Evolutionary conservation across 2,329 filamentous ascomycete species (phyloP).

Genomic region (Aspergillus ochraceoroseus): DNA sequence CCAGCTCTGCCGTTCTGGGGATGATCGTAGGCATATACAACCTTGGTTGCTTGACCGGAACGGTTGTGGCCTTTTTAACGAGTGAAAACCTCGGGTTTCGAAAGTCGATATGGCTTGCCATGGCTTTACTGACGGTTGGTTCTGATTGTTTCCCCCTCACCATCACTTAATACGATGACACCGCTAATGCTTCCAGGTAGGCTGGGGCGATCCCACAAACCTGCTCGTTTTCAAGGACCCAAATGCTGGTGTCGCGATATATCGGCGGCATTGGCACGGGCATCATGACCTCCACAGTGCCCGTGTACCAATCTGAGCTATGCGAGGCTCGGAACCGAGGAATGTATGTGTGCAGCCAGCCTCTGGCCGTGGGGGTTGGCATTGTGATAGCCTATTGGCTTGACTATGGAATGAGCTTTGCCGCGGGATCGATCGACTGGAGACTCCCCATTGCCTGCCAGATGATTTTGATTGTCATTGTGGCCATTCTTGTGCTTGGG

Average conservation of each 20-base stretch:
- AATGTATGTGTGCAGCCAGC: slow-evolving; percentile 43
- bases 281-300: slow-evolving; percentile 38
- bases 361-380: slow-evolving; percentile 38
- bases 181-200: slow-evolving; percentile 20
- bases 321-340: slow-evolving; percentile 44
- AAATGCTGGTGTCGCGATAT: slow-evolving; percentile 44
- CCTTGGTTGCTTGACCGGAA: slow-evolving; percentile 41
- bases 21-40: slow-evolving; percentile 46
- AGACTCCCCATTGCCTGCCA: slow-evolving; percentile 47
- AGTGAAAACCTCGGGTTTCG: slow-evolving; percentile 33
- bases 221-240: slow-evolving; percentile 29
- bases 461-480: slow-evolving; percentile 41
- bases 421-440: slow-evolving; percentile 45
- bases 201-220: slow-evolving; percentile 38
- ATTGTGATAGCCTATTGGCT: slow-evolving; percentile 37
- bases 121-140: slow-evolving; percentile 31
- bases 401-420: slow-evolving; percentile 35
- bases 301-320: slow-evolving; percentile 46
- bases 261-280: slow-evolving; percentile 51
- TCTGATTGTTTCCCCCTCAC: neutral
- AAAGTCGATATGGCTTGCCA: slow-evolving; percentile 34
- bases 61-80: slow-evolving; percentile 31
- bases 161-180: too few relatives aligned
- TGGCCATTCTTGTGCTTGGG: slow-evolving; percentile 38
- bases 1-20: slow-evolving; percentile 36